Percentiles rank a stretch among this genome's conserved stretches.
phyloP scores from a whole-genome alignment of 169 alveolate genomes.

The Besnoitia besnoiti region DNA sequence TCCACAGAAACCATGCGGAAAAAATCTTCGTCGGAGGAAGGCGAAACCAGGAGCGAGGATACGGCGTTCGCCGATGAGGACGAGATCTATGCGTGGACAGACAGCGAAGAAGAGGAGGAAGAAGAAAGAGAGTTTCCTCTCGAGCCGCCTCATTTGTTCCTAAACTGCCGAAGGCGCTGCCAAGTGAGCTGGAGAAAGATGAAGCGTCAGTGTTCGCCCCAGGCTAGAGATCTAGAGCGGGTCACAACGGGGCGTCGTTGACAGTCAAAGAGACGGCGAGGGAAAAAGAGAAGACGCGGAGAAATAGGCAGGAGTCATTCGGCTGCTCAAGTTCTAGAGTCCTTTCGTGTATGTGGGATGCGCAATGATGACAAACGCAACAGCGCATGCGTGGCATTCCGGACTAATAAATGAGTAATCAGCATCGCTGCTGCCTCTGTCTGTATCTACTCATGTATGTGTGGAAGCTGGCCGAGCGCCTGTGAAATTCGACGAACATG shows the following conservation, averaged over 20 bases:
- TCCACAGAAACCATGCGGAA: no score
- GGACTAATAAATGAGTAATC: no score
- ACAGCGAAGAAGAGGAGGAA: not conserved
- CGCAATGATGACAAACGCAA: no score
- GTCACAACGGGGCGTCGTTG: no score
- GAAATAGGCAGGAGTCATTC: no score
- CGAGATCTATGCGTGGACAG: not conserved
- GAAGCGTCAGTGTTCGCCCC: no score
- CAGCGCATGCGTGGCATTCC: no score
- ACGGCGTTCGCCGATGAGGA: not conserved
- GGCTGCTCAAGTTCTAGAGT: no score
- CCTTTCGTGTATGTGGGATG: no score
- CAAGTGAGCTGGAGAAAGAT: not conserved
- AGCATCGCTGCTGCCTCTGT: no score
- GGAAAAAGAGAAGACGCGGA: not conserved
- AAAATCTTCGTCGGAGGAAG: not conserved
- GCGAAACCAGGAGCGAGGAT: not conserved
- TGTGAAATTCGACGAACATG: not conserved
- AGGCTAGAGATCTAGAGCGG: no score
- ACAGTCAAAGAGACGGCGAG: not conserved
- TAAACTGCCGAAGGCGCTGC: not conserved
- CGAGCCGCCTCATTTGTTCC: not conserved
- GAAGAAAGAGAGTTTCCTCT: not conserved
- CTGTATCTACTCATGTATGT: not conserved
- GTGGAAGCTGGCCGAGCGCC: not conserved